These are phyloP conservation scores for Xylariaceae sp. DNA, from an alignment of 2,329 filamentous ascomycete genomes.

Conservation along the genomic window DNA sequence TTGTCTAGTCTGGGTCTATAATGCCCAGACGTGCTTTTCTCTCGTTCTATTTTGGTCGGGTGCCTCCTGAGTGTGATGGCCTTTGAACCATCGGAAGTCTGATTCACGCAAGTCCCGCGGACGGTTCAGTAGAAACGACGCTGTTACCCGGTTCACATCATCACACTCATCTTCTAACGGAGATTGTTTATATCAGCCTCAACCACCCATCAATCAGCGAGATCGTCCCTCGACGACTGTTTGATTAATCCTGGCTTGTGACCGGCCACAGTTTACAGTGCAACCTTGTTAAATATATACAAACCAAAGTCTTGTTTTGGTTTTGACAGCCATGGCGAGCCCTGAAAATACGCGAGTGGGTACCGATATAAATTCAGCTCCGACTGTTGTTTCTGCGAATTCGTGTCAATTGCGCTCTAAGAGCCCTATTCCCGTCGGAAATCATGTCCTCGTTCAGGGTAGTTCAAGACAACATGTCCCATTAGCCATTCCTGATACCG, in stretches of 20 bases:
- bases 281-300: constrained; percentile 7
- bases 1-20: neutral
- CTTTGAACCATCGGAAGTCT: neutral
- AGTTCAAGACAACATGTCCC: constrained; percentile 27
- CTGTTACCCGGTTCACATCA: neutral
- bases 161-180: neutral
- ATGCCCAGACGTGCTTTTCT: neutral
- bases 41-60: neutral
- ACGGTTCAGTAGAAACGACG: neutral
- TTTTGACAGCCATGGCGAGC: constrained; percentile 24
- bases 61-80: neutral
- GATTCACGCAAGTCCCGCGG: neutral
- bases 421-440: constrained; percentile 43
- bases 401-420: constrained; percentile 39
- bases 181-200: neutral
- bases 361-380: constrained; percentile 19
- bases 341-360: constrained; percentile 23
- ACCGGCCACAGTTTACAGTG: constrained; percentile 13
- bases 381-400: constrained; percentile 27
- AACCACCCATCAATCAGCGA: neutral
- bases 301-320: constrained; percentile 9
- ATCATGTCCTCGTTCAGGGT: constrained; percentile 43
- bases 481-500: constrained; percentile 10
- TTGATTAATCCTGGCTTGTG: neutral
- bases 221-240: neutral